phyloP scores from a whole-genome alignment of 2,329 filamentous ascomycete species.

The Calonectria pauciramosa region DNA sequence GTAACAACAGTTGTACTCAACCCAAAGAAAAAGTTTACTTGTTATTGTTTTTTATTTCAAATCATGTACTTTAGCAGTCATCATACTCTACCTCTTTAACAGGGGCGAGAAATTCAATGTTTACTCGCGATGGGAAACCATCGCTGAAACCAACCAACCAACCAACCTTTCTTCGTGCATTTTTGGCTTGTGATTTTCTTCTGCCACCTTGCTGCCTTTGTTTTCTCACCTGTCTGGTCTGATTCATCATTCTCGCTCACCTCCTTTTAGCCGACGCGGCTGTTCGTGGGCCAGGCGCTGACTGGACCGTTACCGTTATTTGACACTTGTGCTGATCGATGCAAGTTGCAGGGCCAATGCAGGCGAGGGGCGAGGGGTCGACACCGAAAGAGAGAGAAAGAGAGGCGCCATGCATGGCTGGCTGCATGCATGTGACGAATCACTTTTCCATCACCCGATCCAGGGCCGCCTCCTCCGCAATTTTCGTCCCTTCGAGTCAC shows the following conservation, averaged over 20 bases:
- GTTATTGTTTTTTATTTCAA: constrained; percentile 13
- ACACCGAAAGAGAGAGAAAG: not conserved
- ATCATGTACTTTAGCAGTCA: not conserved
- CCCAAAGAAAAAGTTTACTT: constrained; percentile 21
- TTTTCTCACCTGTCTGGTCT: not conserved
- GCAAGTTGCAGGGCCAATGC: constrained; percentile 5
- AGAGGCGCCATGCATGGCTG: constrained; percentile 6
- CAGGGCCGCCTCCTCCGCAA: constrained; percentile 8
- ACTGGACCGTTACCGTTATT: not conserved
- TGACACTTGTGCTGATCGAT: not conserved
- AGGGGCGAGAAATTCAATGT: not conserved
- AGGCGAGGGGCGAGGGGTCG: not conserved
- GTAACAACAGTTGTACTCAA: constrained; percentile 28
- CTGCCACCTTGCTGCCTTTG: too few relatives aligned
- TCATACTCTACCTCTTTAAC: not conserved
- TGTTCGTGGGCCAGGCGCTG: not conserved
- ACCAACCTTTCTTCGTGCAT: too few relatives aligned
- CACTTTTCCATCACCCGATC: constrained; percentile 21
- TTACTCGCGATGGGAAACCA: not conserved
- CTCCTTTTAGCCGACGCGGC: not conserved
- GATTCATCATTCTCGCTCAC: not conserved
- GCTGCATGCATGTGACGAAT: constrained; percentile 20
- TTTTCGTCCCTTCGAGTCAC: constrained; percentile 11
- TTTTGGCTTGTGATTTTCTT: not conserved
- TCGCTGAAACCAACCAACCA: not conserved